Conservation (phyloP, 2,329 filamentous ascomycete genomes). For the Magnaporthiopsis poae region DNA sequence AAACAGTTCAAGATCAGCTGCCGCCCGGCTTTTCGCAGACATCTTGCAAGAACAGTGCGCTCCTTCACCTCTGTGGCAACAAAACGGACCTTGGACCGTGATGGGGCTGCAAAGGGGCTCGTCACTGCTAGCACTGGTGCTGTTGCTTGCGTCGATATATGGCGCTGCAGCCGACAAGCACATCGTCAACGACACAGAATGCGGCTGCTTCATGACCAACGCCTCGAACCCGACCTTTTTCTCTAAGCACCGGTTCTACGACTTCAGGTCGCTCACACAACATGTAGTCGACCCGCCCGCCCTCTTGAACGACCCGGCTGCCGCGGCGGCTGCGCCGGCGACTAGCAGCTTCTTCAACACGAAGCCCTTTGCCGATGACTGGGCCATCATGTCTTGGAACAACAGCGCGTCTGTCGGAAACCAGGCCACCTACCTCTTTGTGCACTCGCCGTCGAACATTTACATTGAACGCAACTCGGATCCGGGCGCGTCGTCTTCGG, state of each 20-base stretch:
- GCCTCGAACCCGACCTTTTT: constrained; percentile 33
- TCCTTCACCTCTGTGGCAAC: not conserved
- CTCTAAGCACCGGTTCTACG: constrained; percentile 37
- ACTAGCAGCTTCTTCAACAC: constrained; percentile 31
- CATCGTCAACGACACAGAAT: constrained; percentile 22
- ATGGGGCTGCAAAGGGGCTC: constrained; percentile 2
- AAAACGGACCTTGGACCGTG: too few relatives aligned
- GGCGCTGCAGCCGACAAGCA: constrained; percentile 1
- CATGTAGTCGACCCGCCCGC: constrained; percentile 23
- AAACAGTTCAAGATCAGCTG: not conserved
- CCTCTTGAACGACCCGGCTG: constrained; percentile 11
- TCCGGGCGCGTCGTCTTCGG: constrained; percentile 11
- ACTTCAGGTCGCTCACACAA: constrained; percentile 34
- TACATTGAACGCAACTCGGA: constrained; percentile 29
- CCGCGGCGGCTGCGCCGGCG: constrained; percentile 17
- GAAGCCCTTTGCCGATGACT: constrained; percentile 19
- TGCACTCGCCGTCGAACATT: constrained; percentile 31
- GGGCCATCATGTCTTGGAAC: constrained; percentile 21
- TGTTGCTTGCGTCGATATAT: not conserved
- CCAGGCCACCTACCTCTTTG: constrained; percentile 26
- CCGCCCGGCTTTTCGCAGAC: not conserved
- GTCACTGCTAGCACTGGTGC: not conserved
- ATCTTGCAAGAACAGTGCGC: not conserved
- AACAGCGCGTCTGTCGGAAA: constrained; percentile 15
- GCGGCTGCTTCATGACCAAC: constrained; percentile 40